Percentiles rank a stretch among this genome's conserved stretches.
phyloP scores from a whole-genome alignment of 805 yeast genomes.

The Starmerella bombi region DNA sequence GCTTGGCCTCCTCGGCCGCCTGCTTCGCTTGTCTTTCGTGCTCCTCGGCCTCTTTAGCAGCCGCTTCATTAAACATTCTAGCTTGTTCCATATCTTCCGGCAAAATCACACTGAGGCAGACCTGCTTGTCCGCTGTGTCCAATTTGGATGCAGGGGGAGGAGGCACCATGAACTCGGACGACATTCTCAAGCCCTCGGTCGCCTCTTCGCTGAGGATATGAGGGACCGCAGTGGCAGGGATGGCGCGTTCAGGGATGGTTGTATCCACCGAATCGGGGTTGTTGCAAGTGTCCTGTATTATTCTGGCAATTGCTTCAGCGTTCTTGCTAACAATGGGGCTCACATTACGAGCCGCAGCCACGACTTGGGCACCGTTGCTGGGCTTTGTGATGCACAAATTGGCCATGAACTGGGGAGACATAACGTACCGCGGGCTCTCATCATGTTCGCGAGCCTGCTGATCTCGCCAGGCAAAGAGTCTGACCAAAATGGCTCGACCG shows the following conservation, averaged over 20 bases:
- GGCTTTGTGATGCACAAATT: conserved; percentile 49
- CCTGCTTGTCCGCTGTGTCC: background rate
- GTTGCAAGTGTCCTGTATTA: conserved; percentile 32
- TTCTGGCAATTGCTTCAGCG: conserved; percentile 44
- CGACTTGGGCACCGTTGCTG: conserved; percentile 41
- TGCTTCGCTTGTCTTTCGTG: background rate
- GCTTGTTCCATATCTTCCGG: conserved; percentile 6
- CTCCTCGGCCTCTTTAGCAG: background rate
- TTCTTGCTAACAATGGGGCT: conserved; percentile 46
- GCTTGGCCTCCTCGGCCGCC: background rate
- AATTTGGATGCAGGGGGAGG: background rate
- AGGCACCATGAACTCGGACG: conserved; percentile 3
- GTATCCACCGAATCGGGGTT: conserved; percentile 11
- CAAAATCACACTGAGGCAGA: conserved; percentile 3
- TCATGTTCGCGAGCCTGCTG: conserved; percentile 56
- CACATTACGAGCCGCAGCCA: conserved; percentile 23
- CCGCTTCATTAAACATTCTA: conserved; percentile 1
- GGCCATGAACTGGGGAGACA: conserved; percentile 68
- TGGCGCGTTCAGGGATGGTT: conserved; percentile 5
- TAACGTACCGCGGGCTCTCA: conserved; percentile 69
- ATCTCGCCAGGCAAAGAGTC: conserved; percentile 76
- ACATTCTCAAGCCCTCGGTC: background rate
- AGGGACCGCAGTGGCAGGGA: background rate
- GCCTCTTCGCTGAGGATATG: background rate
- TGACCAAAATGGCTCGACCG: conserved; percentile 40